Conservation (phyloP, 2,329 filamentous ascomycete species). For the Calonectria multiphialidica region DNA sequence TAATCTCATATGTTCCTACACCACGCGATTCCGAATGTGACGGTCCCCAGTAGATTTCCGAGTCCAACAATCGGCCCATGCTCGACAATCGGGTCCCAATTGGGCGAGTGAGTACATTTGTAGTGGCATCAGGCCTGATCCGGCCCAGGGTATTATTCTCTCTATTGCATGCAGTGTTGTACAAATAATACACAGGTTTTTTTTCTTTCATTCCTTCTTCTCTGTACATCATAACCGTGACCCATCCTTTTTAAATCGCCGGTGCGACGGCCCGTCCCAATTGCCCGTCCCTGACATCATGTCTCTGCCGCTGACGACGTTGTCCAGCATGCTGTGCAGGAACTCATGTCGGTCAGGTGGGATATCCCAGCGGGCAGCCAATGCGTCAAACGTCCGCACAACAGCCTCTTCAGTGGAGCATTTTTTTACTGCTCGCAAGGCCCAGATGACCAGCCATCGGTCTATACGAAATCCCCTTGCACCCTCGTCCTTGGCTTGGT, state of each 20-base stretch:
- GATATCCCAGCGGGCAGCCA: conserved; percentile 62
- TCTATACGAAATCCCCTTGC: conserved; percentile 64
- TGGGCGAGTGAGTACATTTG: not conserved
- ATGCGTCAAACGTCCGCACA: conserved; percentile 64
- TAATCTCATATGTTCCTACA: conserved; percentile 41
- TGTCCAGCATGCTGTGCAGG: conserved; percentile 60
- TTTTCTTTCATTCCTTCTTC: conserved; percentile 16
- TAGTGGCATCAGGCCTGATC: conserved; percentile 6
- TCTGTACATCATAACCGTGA: conserved; percentile 43
- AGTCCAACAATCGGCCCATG: not conserved
- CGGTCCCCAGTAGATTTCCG: not conserved
- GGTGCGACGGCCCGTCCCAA: conserved; percentile 39
- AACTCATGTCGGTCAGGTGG: conserved; percentile 56
- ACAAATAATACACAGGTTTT: conserved; percentile 39
- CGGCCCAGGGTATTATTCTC: conserved; percentile 36
- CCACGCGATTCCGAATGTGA: not conserved
- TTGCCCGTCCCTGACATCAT: conserved; percentile 43
- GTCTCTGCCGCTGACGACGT: conserved; percentile 51
- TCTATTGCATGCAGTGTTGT: conserved; percentile 29
- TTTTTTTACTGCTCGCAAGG: conserved; percentile 72
- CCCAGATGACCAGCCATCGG: conserved; percentile 72
- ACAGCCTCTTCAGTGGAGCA: conserved; percentile 66
- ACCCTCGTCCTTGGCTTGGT: conserved; percentile 63
- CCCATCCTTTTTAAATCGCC: conserved; percentile 44
- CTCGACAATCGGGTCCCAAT: not conserved